Evolutionary conservation across 495 filamentous ascomycete species (phyloP).

Genomic region (Astrothelium macrocarpum): DNA sequence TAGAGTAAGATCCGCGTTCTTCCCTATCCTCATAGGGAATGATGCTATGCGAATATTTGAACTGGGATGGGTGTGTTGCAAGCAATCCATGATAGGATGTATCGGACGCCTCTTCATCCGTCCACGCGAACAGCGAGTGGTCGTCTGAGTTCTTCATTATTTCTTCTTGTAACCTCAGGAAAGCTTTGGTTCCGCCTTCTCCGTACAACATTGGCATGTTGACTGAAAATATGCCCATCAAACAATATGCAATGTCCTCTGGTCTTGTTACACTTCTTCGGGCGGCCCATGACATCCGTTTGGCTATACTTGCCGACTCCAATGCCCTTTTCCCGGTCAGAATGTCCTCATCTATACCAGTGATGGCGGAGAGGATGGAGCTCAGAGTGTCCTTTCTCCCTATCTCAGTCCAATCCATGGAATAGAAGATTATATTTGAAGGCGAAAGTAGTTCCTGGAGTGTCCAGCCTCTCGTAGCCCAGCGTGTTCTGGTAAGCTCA

Average conservation of each 20-base stretch:
- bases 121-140: conserved; percentile 21
- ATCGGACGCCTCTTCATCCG: not conserved
- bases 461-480: conserved; percentile 15
- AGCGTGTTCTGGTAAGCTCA: conserved; percentile 3
- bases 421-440: conserved; percentile 8
- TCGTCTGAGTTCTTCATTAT: conserved; percentile 23
- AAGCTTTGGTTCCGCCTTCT: conserved; percentile 27
- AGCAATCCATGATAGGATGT: not conserved
- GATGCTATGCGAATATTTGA: not conserved
- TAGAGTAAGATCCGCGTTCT: not conserved
- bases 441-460: conserved; percentile 15
- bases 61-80: not conserved
- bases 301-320: conserved; percentile 9
- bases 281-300: conserved; percentile 20
- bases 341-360: conserved; percentile 2
- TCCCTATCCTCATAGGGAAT: not conserved
- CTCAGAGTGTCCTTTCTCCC: not conserved
- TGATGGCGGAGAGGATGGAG: not conserved
- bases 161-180: conserved; percentile 25
- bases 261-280: conserved; percentile 10
- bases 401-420: conserved; percentile 4
- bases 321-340: conserved; percentile 1
- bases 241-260: conserved; percentile 31
- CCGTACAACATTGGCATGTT: conserved; percentile 36
- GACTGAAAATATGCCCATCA: conserved; percentile 30